A percentile compares a stretch with the other conserved stretches of the same genome.
Conservation (phyloP, 176 grass and related monocot genomes). For the Oryza officinalis region DNA sequence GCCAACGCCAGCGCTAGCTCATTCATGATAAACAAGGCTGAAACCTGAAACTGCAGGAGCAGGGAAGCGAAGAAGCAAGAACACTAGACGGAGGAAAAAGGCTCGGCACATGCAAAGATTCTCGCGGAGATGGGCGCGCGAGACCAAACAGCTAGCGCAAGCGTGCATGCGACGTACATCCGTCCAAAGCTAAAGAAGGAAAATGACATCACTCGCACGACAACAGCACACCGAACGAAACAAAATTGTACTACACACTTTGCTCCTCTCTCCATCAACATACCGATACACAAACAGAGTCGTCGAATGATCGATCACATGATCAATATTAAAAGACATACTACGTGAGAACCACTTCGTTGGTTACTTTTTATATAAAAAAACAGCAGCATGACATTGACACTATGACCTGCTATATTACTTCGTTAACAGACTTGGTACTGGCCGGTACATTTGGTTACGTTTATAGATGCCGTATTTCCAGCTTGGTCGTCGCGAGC, state of each 20-base stretch:
- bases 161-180: not conserved
- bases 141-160: constrained; percentile 1
- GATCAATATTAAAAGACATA: not conserved
- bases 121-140: constrained; percentile 7
- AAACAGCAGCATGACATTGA: not conserved
- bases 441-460: not conserved
- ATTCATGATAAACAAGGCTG: constrained; percentile 3
- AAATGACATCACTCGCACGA: not conserved
- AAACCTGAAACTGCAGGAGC: not conserved
- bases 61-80: not conserved
- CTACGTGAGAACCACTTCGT: not conserved
- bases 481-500: not conserved
- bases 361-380: not conserved
- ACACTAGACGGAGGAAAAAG: not conserved
- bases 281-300: not conserved
- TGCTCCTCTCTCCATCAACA: not conserved
- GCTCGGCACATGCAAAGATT: constrained; percentile 49
- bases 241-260: not conserved
- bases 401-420: not conserved
- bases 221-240: not conserved
- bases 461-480: not conserved
- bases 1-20: not conserved
- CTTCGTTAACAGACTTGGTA: not conserved
- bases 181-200: not conserved
- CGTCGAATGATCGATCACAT: not conserved